Evolutionary conservation across 2,329 filamentous ascomycete genomes (phyloP).

Genomic region (Xylariaceae sp.): DNA sequence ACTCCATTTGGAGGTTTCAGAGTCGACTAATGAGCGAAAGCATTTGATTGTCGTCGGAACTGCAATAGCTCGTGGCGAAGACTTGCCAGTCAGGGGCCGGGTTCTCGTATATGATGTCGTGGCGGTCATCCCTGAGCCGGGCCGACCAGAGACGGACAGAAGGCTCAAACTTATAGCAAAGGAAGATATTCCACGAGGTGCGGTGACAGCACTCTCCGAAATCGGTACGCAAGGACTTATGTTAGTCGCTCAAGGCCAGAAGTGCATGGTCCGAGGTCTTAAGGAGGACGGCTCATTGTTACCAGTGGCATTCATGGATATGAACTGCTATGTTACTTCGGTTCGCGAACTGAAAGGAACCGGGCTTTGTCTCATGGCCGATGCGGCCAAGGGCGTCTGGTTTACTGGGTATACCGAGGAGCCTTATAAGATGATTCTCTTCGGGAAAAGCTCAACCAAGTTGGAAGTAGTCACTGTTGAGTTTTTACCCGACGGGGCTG

Average conservation of each 20-base stretch:
- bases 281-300: conserved; percentile 92
- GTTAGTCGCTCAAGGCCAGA: conserved; percentile 89
- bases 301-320: conserved; percentile 95
- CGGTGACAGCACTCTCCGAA: conserved; percentile 79
- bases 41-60: conserved; percentile 83
- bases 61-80: conserved; percentile 81
- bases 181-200: conserved; percentile 87
- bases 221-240: conserved; percentile 85
- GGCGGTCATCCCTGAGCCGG: conserved; percentile 84
- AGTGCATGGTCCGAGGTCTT: conserved; percentile 92
- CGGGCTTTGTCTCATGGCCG: conserved; percentile 80
- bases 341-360: conserved; percentile 78
- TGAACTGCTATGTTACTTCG: conserved; percentile 89
- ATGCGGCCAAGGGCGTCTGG: conserved; percentile 92
- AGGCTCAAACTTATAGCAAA: conserved; percentile 81
- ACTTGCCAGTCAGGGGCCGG: conserved; percentile 77
- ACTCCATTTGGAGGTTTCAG: conserved; percentile 82
- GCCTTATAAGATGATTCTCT: conserved; percentile 89
- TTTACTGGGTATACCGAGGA: conserved; percentile 96
- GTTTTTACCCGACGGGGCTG: conserved; percentile 79
- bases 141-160: conserved; percentile 76
- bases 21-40: conserved; percentile 81
- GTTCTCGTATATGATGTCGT: conserved; percentile 92
- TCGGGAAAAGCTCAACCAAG: conserved; percentile 77
- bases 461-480: conserved; percentile 79